Evolutionary conservation across 1,284 basidiomycete genomes (phyloP).

Genomic region (Tausonia pullulans): DNA sequence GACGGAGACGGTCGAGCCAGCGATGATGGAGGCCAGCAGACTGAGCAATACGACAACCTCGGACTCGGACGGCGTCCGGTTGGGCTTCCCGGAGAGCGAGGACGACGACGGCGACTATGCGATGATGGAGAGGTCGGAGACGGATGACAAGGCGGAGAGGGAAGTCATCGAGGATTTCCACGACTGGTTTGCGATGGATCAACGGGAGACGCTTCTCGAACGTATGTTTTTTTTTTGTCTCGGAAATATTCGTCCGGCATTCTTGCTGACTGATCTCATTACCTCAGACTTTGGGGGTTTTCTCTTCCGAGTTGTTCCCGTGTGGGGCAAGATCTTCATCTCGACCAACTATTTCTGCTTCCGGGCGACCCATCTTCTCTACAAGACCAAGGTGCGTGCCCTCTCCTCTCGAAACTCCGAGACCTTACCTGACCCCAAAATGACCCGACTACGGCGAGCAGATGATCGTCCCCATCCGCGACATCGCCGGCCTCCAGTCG

Average conservation of each 20-base stretch:
- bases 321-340: constrained; percentile 74
- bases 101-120: constrained; percentile 26
- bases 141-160: constrained; percentile 22
- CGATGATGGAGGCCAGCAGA: neutral
- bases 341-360: constrained; percentile 84
- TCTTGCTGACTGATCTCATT: neutral
- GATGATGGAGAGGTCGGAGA: constrained; percentile 43
- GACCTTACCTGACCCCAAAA: neutral
- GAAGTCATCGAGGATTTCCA: constrained; percentile 47
- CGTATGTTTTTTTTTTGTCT: constrained; percentile 45
- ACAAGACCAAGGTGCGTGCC: constrained; percentile 58
- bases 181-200: constrained; percentile 66
- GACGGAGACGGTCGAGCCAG: constrained; percentile 22
- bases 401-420: neutral
- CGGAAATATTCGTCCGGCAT: constrained; percentile 14
- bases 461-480: constrained; percentile 89
- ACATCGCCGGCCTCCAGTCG: constrained; percentile 71
- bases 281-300: constrained; percentile 71
- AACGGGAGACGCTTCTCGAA: constrained; percentile 72
- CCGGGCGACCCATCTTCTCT: constrained; percentile 64
- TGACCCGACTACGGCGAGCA: constrained; percentile 29
- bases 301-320: constrained; percentile 70
- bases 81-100: constrained; percentile 12
- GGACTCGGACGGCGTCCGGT: neutral
- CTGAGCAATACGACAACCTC: neutral